Evolutionary conservation across 2,329 filamentous ascomycete species (phyloP), one percentile per base, ranked within the genome.

Genomic region (Beauveria pseudobassiana): DNA sequence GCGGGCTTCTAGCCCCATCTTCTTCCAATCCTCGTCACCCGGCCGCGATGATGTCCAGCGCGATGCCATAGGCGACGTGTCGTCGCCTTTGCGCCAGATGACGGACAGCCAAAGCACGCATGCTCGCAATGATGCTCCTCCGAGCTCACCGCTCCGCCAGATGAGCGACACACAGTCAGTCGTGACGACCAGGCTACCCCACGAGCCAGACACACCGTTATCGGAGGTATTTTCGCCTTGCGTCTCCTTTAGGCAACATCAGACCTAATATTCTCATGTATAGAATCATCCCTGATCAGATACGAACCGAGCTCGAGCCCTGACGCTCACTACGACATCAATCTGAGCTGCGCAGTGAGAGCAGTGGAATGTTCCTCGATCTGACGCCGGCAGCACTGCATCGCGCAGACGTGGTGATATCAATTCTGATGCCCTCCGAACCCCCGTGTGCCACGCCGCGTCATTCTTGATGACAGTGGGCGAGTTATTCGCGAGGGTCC

Each of bases 221-320:
- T 85, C 66, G 85, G 87, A 78, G 89, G 89, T 90, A 74, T 73
- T 79, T 24, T 9, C 9, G 7, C 10, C 22, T 43, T 65, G n/a
- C 30, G 24, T 40, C 8, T 3, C 22, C 7, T 22, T 12, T 24
- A 16, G 9, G 4, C 6, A 5, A 59, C 22, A n/a, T 28, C 3
- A 18, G 50, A 43, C 57, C 62, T 69, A 43, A 70, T 42, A 30
- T 14, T 5, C 14, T 14, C 18, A 10, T 20, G 38, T 53, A 28
- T 67, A 96, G 93, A 93, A 70, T 98, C 93, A 0, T 98, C 93
- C 1, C 93, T 93, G 1, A 91, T 98, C 67, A 86, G 87, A 73
- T 98, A 97, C 72, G 90, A 91, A 62, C 87, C 91, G 42, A 96
- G 91, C 74, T 96, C 93, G 43, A 96, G 90, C 71, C 91, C 91